Base-by-base conservation (phyloP, 1,139 yeast species). In the Lodderomyces beijingensis region DNA sequence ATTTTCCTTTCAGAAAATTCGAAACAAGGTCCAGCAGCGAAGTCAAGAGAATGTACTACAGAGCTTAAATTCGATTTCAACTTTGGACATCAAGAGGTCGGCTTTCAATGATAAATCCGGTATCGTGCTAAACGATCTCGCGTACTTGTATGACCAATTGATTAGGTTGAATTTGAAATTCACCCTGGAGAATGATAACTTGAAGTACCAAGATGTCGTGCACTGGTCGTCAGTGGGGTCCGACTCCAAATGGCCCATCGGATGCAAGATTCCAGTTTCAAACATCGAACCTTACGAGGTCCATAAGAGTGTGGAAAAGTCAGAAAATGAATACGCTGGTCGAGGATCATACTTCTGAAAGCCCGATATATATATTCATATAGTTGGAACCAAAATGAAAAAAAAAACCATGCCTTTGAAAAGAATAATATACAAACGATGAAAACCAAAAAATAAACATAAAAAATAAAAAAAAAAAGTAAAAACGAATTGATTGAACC, bases 221-320 rank as follows among this genome's bases (percentile, higher is more conserved):
- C 55, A 55, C 34, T 66, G 69, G 63, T 55, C 51, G 30, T 70
- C 61, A 29, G 55, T 64, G 2, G 51, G 51, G 17, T 50, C 52
- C 22, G 74, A 67, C 37, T 54, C 65, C 5, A 65, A 63, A 41
- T 69, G 74, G 74, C 75, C 75, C 0, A 42, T 64, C 30, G 74
- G 74, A 0, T 49, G 57, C 5, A 53, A 55, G 31, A 62, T 68
- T 5, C 74, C 74, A 1, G 50, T 58, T 5, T 38, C 46, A 11
- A 28, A 36, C 6, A 39, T 49, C 4, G 34, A 34, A 19, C 39
- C 48, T 5, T 48, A 33, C 23, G 30, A 38, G 2, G 48, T 50
- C 10, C 14, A 14, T 8, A 7, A 25, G 3, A 25, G 16, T 12
- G n/a, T 16, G 4, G 22, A 16, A 4, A 24, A n/a, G 9, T 13